A percentile compares a stretch with the other conserved stretches of the same genome.
phyloP scores from a whole-genome alignment of 495 filamentous ascomycete genomes.

The Penicillium salamii region DNA sequence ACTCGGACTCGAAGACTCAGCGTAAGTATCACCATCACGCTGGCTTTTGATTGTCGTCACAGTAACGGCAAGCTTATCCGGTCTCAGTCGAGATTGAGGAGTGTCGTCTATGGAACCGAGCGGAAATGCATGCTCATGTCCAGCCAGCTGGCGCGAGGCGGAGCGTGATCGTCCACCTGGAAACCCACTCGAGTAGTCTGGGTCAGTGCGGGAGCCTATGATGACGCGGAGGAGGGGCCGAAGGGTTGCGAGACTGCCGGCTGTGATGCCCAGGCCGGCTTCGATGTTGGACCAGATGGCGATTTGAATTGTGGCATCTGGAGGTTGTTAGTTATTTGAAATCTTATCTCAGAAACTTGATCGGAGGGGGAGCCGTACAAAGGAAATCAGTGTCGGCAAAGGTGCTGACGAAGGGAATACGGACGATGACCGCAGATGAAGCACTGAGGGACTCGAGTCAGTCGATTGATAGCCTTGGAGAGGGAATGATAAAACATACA shows the following conservation, averaged over 20 bases:
- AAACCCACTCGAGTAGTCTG: conserved; percentile 23
- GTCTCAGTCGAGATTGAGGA: conserved; percentile 21
- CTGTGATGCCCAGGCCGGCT: conserved; percentile 44
- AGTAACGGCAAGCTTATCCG: conserved; percentile 40
- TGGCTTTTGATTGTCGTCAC: conserved; percentile 40
- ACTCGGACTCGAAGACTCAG: conserved; percentile 16
- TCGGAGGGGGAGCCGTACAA: conserved; percentile 22
- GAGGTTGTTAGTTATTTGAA: not conserved
- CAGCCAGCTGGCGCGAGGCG: conserved; percentile 17
- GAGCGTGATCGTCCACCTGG: conserved; percentile 17
- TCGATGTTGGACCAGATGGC: conserved; percentile 47
- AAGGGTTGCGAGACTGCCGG: conserved; percentile 46
- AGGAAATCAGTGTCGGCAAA: conserved; percentile 38
- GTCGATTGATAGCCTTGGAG: not conserved
- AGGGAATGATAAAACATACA: conserved; percentile 26
- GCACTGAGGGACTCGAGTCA: conserved; percentile 23
- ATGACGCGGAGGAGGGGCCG: conserved; percentile 43
- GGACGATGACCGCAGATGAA: conserved; percentile 39
- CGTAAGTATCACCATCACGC: conserved; percentile 24
- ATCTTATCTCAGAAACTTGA: too few relatives aligned
- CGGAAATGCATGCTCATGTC: conserved; percentile 11
- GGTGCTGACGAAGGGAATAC: conserved; percentile 39
- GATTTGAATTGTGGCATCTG: conserved; percentile 41
- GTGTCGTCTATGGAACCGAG: conserved; percentile 31
- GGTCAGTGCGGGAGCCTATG: conserved; percentile 25